Evolutionary conservation across 352 stramenopile species (phyloP).

Genomic region (Phytopythium mirpurense): DNA sequence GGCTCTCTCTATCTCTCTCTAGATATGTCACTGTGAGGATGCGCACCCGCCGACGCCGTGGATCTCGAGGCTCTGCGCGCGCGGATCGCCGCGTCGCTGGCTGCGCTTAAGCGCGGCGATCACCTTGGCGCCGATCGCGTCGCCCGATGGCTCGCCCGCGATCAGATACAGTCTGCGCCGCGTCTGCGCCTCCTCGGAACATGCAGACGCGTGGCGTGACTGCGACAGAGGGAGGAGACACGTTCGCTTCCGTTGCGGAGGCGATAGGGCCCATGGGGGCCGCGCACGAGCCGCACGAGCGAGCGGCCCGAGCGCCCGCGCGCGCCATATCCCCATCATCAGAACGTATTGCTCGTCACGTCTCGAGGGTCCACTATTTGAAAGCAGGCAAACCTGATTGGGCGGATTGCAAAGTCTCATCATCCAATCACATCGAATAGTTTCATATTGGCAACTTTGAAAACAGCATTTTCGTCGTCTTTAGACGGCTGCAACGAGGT

Average conservation of each 20-base stretch:
- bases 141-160: conserved; percentile 64
- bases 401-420: background rate
- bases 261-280: background rate
- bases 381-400: too few relatives aligned
- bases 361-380: too few relatives aligned
- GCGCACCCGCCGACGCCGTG: conserved; percentile 60
- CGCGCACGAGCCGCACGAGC: background rate
- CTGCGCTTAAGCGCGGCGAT: conserved; percentile 42
- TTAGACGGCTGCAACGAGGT: background rate
- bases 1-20: too few relatives aligned
- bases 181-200: background rate
- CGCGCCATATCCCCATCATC: background rate
- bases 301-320: background rate
- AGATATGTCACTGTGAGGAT: too few relatives aligned
- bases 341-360: too few relatives aligned
- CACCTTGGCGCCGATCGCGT: conserved; percentile 72
- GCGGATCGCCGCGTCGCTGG: conserved; percentile 3
- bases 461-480: too few relatives aligned
- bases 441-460: background rate
- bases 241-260: background rate
- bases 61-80: conserved; percentile 24
- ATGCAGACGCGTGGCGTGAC: background rate
- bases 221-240: background rate
- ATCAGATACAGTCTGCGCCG: conserved; percentile 52
- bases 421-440: background rate